These are phyloP conservation scores for Cytospora chrysosperma DNA, from an alignment of 2,329 filamentous ascomycete genomes.

Conservation along the genomic window DNA sequence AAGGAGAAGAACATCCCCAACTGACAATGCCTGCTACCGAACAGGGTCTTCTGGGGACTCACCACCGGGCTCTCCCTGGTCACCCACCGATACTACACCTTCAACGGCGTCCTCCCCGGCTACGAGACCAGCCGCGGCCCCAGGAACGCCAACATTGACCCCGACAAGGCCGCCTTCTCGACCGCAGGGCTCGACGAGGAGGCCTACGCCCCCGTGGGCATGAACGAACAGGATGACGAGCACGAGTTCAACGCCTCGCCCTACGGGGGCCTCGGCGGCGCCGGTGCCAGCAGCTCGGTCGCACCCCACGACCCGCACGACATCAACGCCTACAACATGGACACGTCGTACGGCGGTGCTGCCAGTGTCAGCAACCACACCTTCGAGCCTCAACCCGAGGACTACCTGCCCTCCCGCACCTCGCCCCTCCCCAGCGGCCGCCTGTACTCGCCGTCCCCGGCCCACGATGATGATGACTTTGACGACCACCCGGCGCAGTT, in stretches of 20 bases:
- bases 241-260: slow-evolving; percentile 25
- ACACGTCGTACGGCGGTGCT: slow-evolving; percentile 26
- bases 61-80: slow-evolving; percentile 58
- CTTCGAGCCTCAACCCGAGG: slow-evolving; percentile 49
- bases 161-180: slow-evolving; percentile 68
- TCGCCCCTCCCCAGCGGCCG: slow-evolving; percentile 22
- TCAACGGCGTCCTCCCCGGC: slow-evolving; percentile 61
- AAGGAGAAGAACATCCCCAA: not conserved
- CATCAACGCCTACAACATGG: slow-evolving; percentile 19
- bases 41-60: slow-evolving; percentile 55
- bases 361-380: slow-evolving; percentile 36
- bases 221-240: slow-evolving; percentile 50
- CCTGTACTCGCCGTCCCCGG: slow-evolving; percentile 39
- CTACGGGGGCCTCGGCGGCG: slow-evolving; percentile 25
- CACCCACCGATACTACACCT: slow-evolving; percentile 61
- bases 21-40: slow-evolving; percentile 9
- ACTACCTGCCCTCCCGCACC: slow-evolving; percentile 40
- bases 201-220: slow-evolving; percentile 61
- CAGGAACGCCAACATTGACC: slow-evolving; percentile 56
- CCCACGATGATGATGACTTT: slow-evolving; percentile 45
- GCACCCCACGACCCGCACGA: slow-evolving; percentile 29
- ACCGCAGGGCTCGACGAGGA: slow-evolving; percentile 67
- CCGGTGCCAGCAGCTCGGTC: slow-evolving; percentile 26
- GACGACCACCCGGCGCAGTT: slow-evolving; percentile 52
- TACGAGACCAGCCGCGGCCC: slow-evolving; percentile 47